Evolutionary conservation across 345 rosid genomes (phyloP), one percentile per base, ranked within the genome.

Genomic region (Moringa oleifera): DNA sequence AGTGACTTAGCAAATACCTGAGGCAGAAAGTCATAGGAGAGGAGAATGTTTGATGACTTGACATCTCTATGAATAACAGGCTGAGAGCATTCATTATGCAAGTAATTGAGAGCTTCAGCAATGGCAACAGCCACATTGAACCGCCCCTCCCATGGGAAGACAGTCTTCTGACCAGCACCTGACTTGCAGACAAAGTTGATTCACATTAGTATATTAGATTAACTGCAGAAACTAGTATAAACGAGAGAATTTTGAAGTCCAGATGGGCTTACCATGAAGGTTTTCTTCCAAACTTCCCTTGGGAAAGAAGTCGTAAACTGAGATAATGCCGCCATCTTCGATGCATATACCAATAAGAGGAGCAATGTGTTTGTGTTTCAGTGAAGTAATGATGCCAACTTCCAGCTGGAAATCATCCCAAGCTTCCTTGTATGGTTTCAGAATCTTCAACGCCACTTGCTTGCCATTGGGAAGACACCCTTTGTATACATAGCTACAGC

Each of bases 1-100:
- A 33, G 47, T 41, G 6, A 7, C 47, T 4, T n/a, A n/a, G n/a
- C n/a, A n/a, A n/a, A 16, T 41, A 83, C 85, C 81, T 80, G 76
- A 5, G 88, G 78, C 41, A 71, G 73, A 67, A 69, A 72, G n/a
- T 57, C 74, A 64, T 68, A 65, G 25, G 83, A 73, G 49, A 83
- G 81, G 57, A 83, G 88, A 72, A 83, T 77, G 71, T 83, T 83
- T 0, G 85, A 78, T 54, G 88, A 78, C 61, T 80, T 83, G 63
- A 83, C 65, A 56, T 83, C 88, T 70, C 82, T 77, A 25, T 83
- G 88, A n/a, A 83, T 80, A 47, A 83, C 74, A 17, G 81, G 76
- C 18, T 41, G 73, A 23, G 68, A 60, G 65, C 69, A 69, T 67
- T 75, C 72, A 25, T 51, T 69, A 60, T 83, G 88, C 64, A 83